Base-by-base conservation (phyloP, 352 stramenopile species). In the Pythium dissimile region DNA sequence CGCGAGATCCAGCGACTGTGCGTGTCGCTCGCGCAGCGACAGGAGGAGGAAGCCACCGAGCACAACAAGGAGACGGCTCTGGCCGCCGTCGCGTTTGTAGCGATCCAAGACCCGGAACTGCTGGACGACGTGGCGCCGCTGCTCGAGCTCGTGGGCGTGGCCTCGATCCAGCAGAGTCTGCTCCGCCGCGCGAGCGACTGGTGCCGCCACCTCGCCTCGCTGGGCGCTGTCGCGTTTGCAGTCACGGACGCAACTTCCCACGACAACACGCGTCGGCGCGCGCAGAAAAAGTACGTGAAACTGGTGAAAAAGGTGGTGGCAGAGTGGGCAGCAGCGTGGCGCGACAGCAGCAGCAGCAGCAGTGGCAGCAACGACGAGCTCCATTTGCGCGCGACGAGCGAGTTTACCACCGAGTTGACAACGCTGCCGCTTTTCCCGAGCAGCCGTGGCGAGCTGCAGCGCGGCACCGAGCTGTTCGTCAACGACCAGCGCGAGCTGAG, bases 401-500 rank as follows among this genome's bases (percentile, higher is more conserved):
- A 43, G 32, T 62, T 67, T 30, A 28, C 21, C 18, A 50, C 28
- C 2, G 53, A 56, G 15, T 32, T 67, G 3, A 53, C 60, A 3
- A 56, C 48, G 4, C 46, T 43, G 23, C 21, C 38, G 5, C 18
- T 67, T 7, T 66, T 66, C 52, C 51, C 51, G 5, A 59, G 43
- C 35, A 27, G n/a, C 20, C 34, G 30, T 7, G 27, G 18, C 6
- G 34, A 47, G 3, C 32, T 65, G 5, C 18, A 28, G 18, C 50
- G 54, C 5, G 62, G 55, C 11, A 42, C 45, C 0, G 67, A 86
- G 13, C 34, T 89, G 47, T 89, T 81, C 43, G 26, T 91, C 11
- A 89, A 92, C 45, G 80, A 92, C 44, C 80, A 90, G 63, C 44
- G 35, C 13, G 73, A 83, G 20, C 55, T 90, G 23, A 50, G 48